Percentiles rank a stretch among this genome's conserved stretches.
phyloP scores from a whole-genome alignment of 768 basidiomycete genomes.

The Fomitopsis pulvina region DNA sequence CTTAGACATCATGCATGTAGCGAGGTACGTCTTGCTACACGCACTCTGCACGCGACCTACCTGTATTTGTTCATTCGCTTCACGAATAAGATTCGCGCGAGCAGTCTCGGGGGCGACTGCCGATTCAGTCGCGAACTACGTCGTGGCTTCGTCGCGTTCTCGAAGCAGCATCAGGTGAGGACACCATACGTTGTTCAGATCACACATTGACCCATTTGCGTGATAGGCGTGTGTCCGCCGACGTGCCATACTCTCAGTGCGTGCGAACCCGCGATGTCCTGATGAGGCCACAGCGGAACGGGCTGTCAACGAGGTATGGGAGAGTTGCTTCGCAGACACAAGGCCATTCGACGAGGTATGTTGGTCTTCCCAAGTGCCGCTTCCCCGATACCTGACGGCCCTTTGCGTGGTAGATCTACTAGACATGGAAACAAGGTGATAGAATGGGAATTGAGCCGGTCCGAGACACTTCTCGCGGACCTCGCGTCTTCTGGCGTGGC shows the following conservation, averaged over 20 bases:
- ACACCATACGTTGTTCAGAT: constrained; percentile 7
- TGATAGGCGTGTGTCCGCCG: constrained; percentile 83
- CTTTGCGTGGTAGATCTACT: constrained; percentile 7
- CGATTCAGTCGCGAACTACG: constrained; percentile 75
- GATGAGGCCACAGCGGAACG: constrained; percentile 72
- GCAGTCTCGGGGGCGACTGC: constrained; percentile 92
- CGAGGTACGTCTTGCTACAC: constrained; percentile 57
- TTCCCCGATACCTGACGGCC: background rate
- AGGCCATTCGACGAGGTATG: constrained; percentile 93
- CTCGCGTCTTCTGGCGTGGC: background rate
- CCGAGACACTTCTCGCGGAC: background rate
- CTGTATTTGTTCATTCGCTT: background rate
- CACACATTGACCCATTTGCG: constrained; percentile 9
- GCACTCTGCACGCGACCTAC: background rate
- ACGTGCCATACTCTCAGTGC: constrained; percentile 77
- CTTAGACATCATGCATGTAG: constrained; percentile 93
- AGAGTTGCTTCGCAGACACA: constrained; percentile 92
- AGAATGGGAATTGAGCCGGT: background rate
- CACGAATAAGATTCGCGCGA: constrained; percentile 78
- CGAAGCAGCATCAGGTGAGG: constrained; percentile 89
- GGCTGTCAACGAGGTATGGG: constrained; percentile 96
- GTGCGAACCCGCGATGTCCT: constrained; percentile 74
- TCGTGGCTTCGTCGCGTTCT: constrained; percentile 71
- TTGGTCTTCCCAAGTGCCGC: background rate
- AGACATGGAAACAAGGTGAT: background rate